phyloP scores from a whole-genome alignment of 2,329 filamentous ascomycete genomes.

The Fonsecaea multimorphosa region DNA sequence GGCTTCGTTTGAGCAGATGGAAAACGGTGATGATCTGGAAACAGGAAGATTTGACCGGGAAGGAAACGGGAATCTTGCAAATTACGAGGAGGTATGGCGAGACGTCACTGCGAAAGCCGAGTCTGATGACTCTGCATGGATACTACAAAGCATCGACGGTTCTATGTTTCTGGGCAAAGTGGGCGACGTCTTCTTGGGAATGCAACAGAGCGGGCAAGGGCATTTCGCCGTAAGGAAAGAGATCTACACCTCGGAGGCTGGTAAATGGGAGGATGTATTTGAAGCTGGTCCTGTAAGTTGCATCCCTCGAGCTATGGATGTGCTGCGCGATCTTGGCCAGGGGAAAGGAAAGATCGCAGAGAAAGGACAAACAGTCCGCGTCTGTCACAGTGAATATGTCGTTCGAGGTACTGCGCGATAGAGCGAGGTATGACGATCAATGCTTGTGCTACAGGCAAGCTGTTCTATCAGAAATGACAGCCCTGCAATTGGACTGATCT shows the following conservation, averaged over 20 bases:
- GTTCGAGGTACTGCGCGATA: constrained; percentile 39
- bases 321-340: not conserved
- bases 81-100: constrained; percentile 17
- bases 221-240: constrained; percentile 5
- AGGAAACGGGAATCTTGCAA: not conserved
- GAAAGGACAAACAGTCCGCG: not conserved
- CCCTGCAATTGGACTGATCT: not conserved
- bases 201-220: not conserved
- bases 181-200: constrained; percentile 14
- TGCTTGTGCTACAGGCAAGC: not conserved
- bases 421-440: not conserved
- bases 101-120: constrained; percentile 4
- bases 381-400: not conserved
- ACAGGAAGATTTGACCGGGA: constrained; percentile 7
- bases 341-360: not conserved
- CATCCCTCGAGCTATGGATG: constrained; percentile 8
- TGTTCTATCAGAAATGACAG: not conserved
- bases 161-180: constrained; percentile 7
- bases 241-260: not conserved
- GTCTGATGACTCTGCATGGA: constrained; percentile 6
- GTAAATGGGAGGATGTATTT: not conserved
- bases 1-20: not conserved
- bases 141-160: constrained; percentile 11
- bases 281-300: constrained; percentile 1
- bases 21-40: constrained; percentile 9